These are phyloP conservation scores for Phytophthora constricta DNA, from an alignment of 352 stramenopile species.

Conservation along the genomic window DNA sequence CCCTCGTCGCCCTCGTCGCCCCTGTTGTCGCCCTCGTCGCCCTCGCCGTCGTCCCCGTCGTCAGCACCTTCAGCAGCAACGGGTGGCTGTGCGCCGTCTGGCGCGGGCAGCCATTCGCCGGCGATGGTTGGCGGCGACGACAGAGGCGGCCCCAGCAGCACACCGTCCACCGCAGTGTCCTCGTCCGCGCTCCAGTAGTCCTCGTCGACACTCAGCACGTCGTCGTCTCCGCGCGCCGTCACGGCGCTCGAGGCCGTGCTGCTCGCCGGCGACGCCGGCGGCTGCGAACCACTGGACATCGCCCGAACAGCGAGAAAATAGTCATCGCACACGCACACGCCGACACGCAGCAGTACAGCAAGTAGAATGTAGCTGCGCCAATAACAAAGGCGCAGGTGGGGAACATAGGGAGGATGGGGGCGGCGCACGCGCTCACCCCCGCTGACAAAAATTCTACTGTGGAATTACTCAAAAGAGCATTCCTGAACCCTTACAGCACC, in stretches of 20 bases:
- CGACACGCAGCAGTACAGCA: no score
- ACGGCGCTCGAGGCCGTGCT: neutral
- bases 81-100: neutral
- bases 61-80: no score
- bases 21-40: no score
- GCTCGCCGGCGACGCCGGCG: neutral
- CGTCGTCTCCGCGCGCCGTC: neutral
- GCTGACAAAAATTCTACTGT: conserved; percentile 87
- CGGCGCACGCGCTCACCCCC: conserved; percentile 74
- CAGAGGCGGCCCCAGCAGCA: neutral
- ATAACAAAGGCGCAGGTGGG: no score
- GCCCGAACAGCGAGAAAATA: neutral
- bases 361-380: no score
- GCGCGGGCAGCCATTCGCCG: neutral
- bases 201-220: neutral
- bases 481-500: conserved; percentile 89
- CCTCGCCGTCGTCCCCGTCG: neutral
- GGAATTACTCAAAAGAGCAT: conserved; percentile 86
- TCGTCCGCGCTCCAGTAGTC: neutral
- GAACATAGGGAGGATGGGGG: conserved; percentile 47
- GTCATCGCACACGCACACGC: neutral
- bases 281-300: neutral
- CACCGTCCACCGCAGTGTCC: neutral
- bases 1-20: no score
- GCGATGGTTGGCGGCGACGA: neutral